Evolutionary conservation across 331 rosid species (phyloP).

Genomic region (Malus hybrid): DNA sequence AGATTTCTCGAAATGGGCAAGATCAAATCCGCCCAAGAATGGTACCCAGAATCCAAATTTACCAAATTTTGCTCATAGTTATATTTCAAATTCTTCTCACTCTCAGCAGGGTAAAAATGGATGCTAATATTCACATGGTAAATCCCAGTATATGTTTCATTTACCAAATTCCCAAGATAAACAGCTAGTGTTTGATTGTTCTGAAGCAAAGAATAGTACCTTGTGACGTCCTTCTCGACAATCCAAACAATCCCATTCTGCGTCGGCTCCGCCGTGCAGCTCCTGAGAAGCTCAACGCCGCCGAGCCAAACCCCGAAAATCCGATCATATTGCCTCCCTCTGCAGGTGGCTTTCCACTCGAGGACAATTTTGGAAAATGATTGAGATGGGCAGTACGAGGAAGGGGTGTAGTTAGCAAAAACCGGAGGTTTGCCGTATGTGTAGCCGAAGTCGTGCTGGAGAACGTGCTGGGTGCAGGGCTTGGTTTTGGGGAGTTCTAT

Average conservation of each 20-base stretch:
- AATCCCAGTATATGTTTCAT: constrained; percentile 56
- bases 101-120: constrained; percentile 48
- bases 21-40: constrained; percentile 61
- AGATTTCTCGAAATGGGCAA: constrained; percentile 60
- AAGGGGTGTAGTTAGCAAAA: constrained; percentile 50
- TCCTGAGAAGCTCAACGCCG: constrained; percentile 75
- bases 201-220: constrained; percentile 54
- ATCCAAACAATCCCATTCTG: constrained; percentile 69
- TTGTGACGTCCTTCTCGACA: constrained; percentile 67
- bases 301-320: constrained; percentile 88
- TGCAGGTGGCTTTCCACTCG: constrained; percentile 63
- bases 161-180: constrained; percentile 59
- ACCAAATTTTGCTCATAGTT: background rate
- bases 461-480: constrained; percentile 50
- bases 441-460: constrained; percentile 64
- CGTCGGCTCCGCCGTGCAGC: constrained; percentile 84
- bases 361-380: constrained; percentile 59
- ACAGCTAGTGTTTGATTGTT: constrained; percentile 65
- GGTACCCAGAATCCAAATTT: constrained; percentile 7
- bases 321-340: constrained; percentile 78
- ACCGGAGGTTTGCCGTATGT: constrained; percentile 68
- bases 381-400: constrained; percentile 38
- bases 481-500: constrained; percentile 41
- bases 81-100: background rate
- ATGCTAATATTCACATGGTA: constrained; percentile 66